Evolutionary conservation across 2,329 filamentous ascomycete genomes (phyloP), one percentile per base, ranked within the genome.

Genomic region (Gaeumannomyces sp.): DNA sequence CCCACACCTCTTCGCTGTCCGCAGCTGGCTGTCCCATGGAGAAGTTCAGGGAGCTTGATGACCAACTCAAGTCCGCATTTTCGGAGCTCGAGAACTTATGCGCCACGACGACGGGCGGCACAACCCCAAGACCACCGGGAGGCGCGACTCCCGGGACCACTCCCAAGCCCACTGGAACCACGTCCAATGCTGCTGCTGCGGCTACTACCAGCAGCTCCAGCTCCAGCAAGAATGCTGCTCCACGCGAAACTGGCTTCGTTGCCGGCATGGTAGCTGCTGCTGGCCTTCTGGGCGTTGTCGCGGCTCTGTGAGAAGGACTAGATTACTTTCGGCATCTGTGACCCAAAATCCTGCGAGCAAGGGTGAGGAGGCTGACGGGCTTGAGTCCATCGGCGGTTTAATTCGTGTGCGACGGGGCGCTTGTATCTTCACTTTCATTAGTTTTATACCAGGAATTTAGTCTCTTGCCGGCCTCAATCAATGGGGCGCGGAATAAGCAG

Each of bases 231-330:
- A n/a, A 50, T 10, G 4, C 66, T 2, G 69, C 65, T 25, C 63
- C 68, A 27, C 69, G 72, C 14, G 68, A 70, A 63, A 72, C 70
- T n/a, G 71, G 68, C 35, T 64, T 72, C 33, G 66, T 68, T 10
- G 70, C 65, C 8, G 68, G 65, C 29, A 71, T 64, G 3, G 62
- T 69, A 22, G 70, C 67, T 22, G 64, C 67, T 3, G 71, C 72
- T 3, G 76, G 69, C 6, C 67, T 73, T 56, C 35, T 73, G 13
- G 71, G 69, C 22, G 70, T 66, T 58, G 69, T 70, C 56, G 70
- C 70, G 66, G 67, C 66, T 13, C 64, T 73, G 53, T 73, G 68
- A 70, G 33, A n/a, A 7, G 14, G n/a, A n/a, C 4, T 29, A 31
- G 4, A 53, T 13, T 27, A 5, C 3, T 28, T 28, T 25, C 19